Evolutionary conservation across 306 rosid genomes (phyloP), one percentile per base, ranked within the genome.

Genomic region (Castanospermum australe): DNA sequence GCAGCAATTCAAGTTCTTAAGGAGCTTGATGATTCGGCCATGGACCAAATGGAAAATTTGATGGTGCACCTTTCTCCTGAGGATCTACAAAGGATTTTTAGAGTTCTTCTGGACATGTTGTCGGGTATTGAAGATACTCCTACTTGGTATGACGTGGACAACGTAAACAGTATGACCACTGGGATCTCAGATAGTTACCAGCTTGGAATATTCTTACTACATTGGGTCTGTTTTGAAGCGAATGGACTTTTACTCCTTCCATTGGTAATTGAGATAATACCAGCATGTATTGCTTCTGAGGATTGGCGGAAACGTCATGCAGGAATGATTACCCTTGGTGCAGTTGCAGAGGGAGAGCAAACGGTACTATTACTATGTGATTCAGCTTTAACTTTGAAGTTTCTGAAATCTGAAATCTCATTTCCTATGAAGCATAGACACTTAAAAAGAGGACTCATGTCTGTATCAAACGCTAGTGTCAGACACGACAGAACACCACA

Each of bases 241-340:
- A 4, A 39, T 9, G 56, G 5, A 2, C 13, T 1, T 5, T 0
- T 41, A 5, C 3, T 69, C 21, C 4, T 64, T 55, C 67, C 79
- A 18, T n/a, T 60, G 1, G 61, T 52, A 20, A 20, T 82, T 13
- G 30, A 63, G 36, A 28, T 77, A 36, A 35, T 70, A 5, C 22
- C 5, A 11, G 15, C 21, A 4, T 77, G 33, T 44, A 5, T 36
- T 21, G 13, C 20, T n/a, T 5, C 59, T 33, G 2, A 3, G 1
- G 55, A 71, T 44, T 82, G 82, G 82, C 62, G 25, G 82, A 17
- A 36, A 24, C 82, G 61, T 33, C 75, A 71, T 12, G 79, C 82
- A 6, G 82, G 30, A 41, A 33, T 71, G 63, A 0, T 57, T 22
- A 33, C 70, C 28, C 18, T 82, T 35, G 9, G 9, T 55, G 8